A percentile compares a stretch with the other conserved stretches of the same genome.
These are phyloP conservation scores for Scenedesmus sp. DNA, from an alignment of 163 green algal genomes.

Conservation along the genomic window DNA sequence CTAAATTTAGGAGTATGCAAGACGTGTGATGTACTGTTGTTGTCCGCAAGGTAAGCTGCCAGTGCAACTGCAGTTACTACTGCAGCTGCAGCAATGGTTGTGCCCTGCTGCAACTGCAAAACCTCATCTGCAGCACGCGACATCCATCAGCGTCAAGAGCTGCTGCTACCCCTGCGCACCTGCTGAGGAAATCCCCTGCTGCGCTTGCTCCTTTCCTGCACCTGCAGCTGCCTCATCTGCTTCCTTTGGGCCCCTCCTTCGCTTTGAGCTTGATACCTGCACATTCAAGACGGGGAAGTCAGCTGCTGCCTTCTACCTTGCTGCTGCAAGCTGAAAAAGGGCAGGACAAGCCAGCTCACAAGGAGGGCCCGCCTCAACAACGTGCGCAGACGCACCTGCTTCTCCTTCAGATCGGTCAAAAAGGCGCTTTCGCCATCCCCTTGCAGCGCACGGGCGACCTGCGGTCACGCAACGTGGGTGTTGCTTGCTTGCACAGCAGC, in stretches of 20 bases:
- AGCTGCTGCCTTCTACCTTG: neutral
- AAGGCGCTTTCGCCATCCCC: neutral
- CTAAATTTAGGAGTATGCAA: neutral
- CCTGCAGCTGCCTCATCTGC: neutral
- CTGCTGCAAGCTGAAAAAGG: neutral
- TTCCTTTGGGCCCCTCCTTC: constrained; percentile 5
- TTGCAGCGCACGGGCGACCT: constrained; percentile 24
- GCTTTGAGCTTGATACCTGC: constrained; percentile 9
- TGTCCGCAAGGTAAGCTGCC: neutral
- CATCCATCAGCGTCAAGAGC: neutral
- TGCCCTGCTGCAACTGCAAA: neutral
- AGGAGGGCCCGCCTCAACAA: neutral
- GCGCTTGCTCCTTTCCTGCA: neutral
- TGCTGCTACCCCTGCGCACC: neutral
- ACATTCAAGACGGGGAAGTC: neutral
- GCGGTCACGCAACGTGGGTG: neutral
- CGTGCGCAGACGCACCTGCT: neutral
- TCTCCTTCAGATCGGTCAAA: neutral
- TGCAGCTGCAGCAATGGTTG: neutral
- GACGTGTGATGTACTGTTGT: neutral
- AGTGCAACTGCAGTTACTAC: neutral
- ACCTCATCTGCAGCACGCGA: neutral
- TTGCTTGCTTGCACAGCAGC: neutral
- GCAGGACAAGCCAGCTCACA: neutral
- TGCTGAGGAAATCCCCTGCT: neutral